Evolutionary conservation across 75 land plant genomes (phyloP), one percentile per base, ranked within the genome.

Genomic region (Picea glauca): DNA sequence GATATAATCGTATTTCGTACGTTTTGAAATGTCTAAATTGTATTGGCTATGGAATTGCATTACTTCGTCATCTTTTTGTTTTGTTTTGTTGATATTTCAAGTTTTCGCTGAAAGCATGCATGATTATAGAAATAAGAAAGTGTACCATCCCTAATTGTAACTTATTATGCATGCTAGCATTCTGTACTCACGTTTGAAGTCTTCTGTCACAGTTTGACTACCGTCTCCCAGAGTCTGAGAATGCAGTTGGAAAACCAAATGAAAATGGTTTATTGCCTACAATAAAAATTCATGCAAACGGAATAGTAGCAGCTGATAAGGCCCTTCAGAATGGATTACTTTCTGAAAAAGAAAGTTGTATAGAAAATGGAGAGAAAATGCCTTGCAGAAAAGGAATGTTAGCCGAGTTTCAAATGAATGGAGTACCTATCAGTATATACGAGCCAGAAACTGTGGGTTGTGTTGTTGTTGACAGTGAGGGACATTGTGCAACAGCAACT

Each of bases 391-490:
- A 58, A 40, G 74, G 50, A 13, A 57, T 30, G 4, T 58, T 58
- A 5, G 15, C 59, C 0, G 65, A 78, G 13, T 21, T 79, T n/a
- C 38, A 60, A 12, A 88, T 91, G 91, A 91, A 91, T 74, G 93
- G 93, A 2, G 82, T 91, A 1, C 93, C 93, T 3, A 88, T 91
- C 60, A 78, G 77, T 66, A 70, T 91, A 7, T 91, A 91, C 73
- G 59, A 86, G 32, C 93, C 88, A 23, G 99, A 96, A 78, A 96
- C 99, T 18, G 99, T 96, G 35, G 99, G 99, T 3, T 96, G 99
- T 80, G 98, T 91, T 63, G 99, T 85, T 40, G 98, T 96, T 21
- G 99, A 96, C 78, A 68, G 65, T 13, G 62, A 87, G 14, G 95
- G 99, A 38, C 77, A 87, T 26, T 96, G 98, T 75, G 99, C 98